Base-by-base conservation (phyloP, 805 yeast species). In the Isabelozyma rhagii region DNA sequence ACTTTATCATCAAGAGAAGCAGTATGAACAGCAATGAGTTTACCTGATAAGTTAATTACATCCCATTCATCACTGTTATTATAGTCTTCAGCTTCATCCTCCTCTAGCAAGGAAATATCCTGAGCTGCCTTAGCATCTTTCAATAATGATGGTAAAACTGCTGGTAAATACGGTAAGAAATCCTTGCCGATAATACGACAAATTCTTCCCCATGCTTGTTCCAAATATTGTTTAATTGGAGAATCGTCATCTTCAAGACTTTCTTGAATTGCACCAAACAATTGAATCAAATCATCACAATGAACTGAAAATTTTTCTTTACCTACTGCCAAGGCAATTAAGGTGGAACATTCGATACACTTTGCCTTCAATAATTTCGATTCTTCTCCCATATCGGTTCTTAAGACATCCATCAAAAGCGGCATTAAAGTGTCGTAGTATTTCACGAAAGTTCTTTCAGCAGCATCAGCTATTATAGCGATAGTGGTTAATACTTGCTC, bases 361-460 rank as follows among this genome's bases (percentile, higher is more conserved):
- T 92, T 93, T 18, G 96, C 98, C 64, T 87, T 89, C 56, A 94
- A 75, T 48, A 86, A 70, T 55, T 94, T 80, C 66, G 86, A 84
- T 59, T 88, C 96, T 43, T 81, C 81, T 39, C 89, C 93, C 68
- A 86, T 79, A 55, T 89, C 96, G 5, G 93, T 74, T 57, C 78
- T 82, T 70, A 94, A 72, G 17, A 93, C 96, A 53, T 86, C 83
- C 50, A 91, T 72, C 53, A 93, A 75, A 56, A 90, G 72, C 14
- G 97, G 97, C 96, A 94, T 93, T 66, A 94, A 78, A 1, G 97
- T 87, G 65, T 91, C 97, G 66, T 92, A 94, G 66, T 94, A 94
- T 71, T 92, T 93, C 59, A 83, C 78, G 64, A 94, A 94, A 62
- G 87, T 87, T 54, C 79, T 79, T 68, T 90, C 90, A 3, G 98